Percentiles rank a stretch among this genome's conserved stretches.
These are phyloP conservation scores for Solanum chacoense DNA, from an alignment of 305 asterid genomes.

Conservation along the genomic window DNA sequence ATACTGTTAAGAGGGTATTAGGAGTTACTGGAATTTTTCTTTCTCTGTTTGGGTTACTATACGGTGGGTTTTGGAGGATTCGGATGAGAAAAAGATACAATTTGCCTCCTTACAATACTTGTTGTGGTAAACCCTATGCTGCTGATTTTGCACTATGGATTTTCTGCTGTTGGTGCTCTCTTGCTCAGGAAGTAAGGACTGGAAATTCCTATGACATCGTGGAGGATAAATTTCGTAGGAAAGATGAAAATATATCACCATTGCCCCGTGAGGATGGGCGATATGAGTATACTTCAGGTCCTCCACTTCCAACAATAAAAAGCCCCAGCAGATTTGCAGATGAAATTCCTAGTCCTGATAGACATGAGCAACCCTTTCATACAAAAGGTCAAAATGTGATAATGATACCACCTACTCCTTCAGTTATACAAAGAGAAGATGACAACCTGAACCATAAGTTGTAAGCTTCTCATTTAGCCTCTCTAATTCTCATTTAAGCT, in stretches of 20 bases:
- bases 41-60: too few species aligned
- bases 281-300: constrained; percentile 19
- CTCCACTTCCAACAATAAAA: constrained; percentile 13
- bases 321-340: constrained; percentile 22
- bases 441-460: not conserved
- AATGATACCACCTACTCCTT: constrained; percentile 37
- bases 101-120: constrained; percentile 19
- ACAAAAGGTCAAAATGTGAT: constrained; percentile 18
- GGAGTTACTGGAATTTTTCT: too few species aligned
- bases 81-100: too few species aligned
- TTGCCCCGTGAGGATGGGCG: constrained; percentile 52
- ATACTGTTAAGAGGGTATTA: too few species aligned
- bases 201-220: constrained; percentile 59
- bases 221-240: constrained; percentile 49
- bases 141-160: constrained; percentile 71
- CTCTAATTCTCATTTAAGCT: not conserved
- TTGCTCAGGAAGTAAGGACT: constrained; percentile 82
- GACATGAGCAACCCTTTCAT: constrained; percentile 16
- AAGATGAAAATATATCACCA: constrained; percentile 26
- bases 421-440: constrained; percentile 32
- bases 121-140: constrained; percentile 58
- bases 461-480: not conserved
- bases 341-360: constrained; percentile 28
- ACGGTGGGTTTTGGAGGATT: too few species aligned
- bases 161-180: constrained; percentile 82